These are phyloP conservation scores for Boletus rex-veris DNA, from an alignment of 768 basidiomycete genomes.

Conservation along the genomic window DNA sequence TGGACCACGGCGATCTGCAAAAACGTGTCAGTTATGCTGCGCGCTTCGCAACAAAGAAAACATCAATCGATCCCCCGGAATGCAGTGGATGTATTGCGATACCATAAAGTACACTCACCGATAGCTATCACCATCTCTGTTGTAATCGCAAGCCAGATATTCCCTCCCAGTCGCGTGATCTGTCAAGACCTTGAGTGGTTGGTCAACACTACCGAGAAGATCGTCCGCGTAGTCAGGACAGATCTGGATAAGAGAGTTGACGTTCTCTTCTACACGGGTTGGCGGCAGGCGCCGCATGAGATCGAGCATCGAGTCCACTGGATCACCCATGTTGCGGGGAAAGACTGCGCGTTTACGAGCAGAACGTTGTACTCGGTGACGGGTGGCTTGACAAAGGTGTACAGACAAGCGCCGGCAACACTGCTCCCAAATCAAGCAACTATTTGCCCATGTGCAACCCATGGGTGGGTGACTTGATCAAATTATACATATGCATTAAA, in stretches of 20 bases:
- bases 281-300: conserved; percentile 96
- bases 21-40: conserved; percentile 12
- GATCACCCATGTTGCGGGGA: conserved; percentile 55
- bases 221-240: conserved; percentile 95
- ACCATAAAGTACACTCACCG: conserved; percentile 39
- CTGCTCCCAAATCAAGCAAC: conserved; percentile 1
- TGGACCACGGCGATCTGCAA: conserved; percentile 94
- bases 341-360: not conserved
- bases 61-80: too few relatives aligned
- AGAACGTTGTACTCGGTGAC: not conserved
- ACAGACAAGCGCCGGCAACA: not conserved
- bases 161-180: conserved; percentile 83
- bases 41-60: not conserved
- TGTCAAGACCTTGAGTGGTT: conserved; percentile 78
- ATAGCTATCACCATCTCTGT: conserved; percentile 87
- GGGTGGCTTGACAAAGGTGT: not conserved
- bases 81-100: not conserved
- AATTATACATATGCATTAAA: not conserved
- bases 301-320: conserved; percentile 91
- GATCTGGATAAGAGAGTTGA: conserved; percentile 73
- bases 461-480: not conserved
- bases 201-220: conserved; percentile 90
- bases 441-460: not conserved
- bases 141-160: conserved; percentile 92
- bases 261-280: conserved; percentile 81